phyloP scores from a whole-genome alignment of 805 yeast genomes.

The Tetrapisispora arboricola region DNA sequence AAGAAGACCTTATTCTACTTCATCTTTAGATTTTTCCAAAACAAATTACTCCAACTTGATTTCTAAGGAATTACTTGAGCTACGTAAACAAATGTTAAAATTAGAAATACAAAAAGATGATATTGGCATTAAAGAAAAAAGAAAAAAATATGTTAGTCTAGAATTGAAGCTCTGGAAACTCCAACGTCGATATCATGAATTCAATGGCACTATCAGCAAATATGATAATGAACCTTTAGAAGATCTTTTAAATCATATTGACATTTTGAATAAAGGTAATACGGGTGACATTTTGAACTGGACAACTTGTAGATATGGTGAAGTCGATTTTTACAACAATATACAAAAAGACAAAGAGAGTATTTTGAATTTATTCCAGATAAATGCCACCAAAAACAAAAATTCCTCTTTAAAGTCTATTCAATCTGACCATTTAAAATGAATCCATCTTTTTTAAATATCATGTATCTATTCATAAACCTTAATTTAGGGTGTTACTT shows the following conservation, averaged over 20 bases:
- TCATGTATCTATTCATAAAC: too few relatives aligned
- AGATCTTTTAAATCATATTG: conserved; percentile 17
- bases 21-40: conserved; percentile 12
- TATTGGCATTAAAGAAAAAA: conserved; percentile 2
- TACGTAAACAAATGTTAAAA: conserved; percentile 14
- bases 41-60: conserved; percentile 12
- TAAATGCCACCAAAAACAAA: neutral
- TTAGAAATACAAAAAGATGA: conserved; percentile 1
- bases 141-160: conserved; percentile 8
- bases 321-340: conserved; percentile 20
- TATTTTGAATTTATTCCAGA: conserved; percentile 13
- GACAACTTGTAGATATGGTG: conserved; percentile 29
- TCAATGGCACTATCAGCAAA: conserved; percentile 12
- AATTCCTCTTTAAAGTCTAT: neutral
- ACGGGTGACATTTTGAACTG: conserved; percentile 19
- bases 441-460: too few relatives aligned
- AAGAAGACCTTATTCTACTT: conserved; percentile 10
- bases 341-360: conserved; percentile 18
- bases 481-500: too few relatives aligned
- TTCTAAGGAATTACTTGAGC: conserved; percentile 23
- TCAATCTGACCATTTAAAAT: too few relatives aligned
- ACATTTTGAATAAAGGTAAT: conserved; percentile 18
- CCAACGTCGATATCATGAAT: conserved; percentile 15
- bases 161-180: conserved; percentile 20
- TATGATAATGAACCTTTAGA: conserved; percentile 14